These are phyloP conservation scores for Trypanosoma scelopori DNA, from an alignment of 208 protist genomes.

Conservation along the genomic window DNA sequence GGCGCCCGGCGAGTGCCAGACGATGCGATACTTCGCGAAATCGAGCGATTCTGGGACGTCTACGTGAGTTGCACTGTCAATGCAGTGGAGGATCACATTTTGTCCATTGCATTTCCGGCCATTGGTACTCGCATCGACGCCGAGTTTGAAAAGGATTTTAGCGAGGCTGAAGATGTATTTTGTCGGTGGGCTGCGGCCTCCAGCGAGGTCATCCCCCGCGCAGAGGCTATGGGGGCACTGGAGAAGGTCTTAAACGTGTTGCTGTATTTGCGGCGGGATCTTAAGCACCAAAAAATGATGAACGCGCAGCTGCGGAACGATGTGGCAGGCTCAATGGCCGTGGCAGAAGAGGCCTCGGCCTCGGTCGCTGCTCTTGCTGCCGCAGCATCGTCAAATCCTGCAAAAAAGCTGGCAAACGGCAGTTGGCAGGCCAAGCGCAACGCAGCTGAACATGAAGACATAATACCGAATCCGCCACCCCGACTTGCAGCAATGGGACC, in stretches of 20 bases:
- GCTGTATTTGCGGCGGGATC: constrained; percentile 30
- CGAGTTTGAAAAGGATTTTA: constrained; percentile 27
- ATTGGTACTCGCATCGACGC: constrained; percentile 6
- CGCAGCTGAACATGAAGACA: too few relatives aligned
- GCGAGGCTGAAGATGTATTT: constrained; percentile 32
- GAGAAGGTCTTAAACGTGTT: constrained; percentile 41
- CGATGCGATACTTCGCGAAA: constrained; percentile 10
- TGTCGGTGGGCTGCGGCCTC: constrained; percentile 30
- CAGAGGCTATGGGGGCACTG: constrained; percentile 27
- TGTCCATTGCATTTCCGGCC: constrained; percentile 34
- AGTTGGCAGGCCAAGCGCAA: too few relatives aligned
- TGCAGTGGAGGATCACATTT: constrained; percentile 32
- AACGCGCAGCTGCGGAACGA: constrained; percentile 33
- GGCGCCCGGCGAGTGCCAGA: background rate
- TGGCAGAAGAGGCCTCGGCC: constrained; percentile 15
- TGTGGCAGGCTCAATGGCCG: constrained; percentile 5
- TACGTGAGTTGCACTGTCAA: constrained; percentile 27
- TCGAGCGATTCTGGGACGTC: constrained; percentile 33
- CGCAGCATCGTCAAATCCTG: background rate
- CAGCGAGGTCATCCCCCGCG: constrained; percentile 16
- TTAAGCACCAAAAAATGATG: constrained; percentile 39
- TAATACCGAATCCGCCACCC: background rate
- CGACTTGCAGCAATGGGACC: background rate
- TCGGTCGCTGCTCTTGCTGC: constrained; percentile 12
- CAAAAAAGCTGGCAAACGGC: too few relatives aligned